A percentile compares a stretch with the other conserved stretches of the same genome.
Conservation (phyloP, 73 alveolate genomes). For the Paraurostyla sp. region DNA sequence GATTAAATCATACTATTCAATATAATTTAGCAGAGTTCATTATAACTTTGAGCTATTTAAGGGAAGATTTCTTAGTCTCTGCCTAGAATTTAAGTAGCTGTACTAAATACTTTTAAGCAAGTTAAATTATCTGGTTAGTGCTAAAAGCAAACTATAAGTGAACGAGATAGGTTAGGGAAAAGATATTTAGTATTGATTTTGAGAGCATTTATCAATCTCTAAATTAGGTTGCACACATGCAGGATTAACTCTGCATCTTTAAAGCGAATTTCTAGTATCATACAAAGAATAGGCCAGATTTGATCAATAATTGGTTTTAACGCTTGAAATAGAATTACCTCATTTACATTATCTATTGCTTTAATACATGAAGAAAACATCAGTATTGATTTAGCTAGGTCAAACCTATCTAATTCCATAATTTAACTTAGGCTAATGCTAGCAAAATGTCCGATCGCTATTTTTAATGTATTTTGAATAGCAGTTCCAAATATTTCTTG, state of each 20-base stretch:
- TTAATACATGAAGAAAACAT: slow-evolving; percentile 32
- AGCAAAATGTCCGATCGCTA: neutral
- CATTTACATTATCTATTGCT: neutral
- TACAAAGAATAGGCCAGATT: neutral
- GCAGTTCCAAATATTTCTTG: neutral
- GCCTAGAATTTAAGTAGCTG: neutral
- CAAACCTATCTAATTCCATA: neutral
- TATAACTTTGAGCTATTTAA: neutral
- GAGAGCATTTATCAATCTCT: neutral
- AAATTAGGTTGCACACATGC: neutral
- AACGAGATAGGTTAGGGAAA: neutral
- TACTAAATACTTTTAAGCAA: neutral
- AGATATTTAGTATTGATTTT: neutral
- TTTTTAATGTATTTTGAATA: neutral
- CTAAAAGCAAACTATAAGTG: neutral
- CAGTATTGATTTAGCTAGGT: slow-evolving; percentile 28
- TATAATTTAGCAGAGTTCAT: neutral
- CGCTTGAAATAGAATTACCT: neutral
- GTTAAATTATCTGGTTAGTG: neutral
- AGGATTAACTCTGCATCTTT: slow-evolving; percentile 1
- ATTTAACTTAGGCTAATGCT: neutral
- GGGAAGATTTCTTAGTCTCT: neutral
- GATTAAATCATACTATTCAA: no score
- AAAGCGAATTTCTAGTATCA: neutral
- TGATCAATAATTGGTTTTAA: neutral